phyloP scores from a whole-genome alignment of 73 alveolate genomes.

The Blepharisma japonicum region DNA sequence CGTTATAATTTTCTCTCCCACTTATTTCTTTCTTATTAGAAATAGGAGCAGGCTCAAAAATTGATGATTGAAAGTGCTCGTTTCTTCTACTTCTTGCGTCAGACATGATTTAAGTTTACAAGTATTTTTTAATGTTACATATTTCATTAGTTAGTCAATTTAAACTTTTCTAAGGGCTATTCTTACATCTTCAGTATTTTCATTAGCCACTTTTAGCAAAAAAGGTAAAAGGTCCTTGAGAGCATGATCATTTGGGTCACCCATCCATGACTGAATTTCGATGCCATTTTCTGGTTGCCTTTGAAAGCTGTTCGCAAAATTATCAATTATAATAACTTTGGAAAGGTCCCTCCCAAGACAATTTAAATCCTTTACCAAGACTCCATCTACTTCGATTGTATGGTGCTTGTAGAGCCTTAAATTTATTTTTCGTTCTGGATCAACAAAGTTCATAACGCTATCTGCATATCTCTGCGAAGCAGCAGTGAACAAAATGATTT shows the following conservation, averaged over 20 bases:
- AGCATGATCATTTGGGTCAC: slow-evolving; percentile 51
- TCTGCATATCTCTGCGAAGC: slow-evolving; percentile 60
- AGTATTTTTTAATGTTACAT: no score
- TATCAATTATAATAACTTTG: slow-evolving; percentile 62
- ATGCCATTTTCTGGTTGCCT: slow-evolving; percentile 71
- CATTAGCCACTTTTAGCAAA: not conserved
- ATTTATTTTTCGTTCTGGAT: slow-evolving; percentile 32
- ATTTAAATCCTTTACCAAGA: slow-evolving; percentile 47
- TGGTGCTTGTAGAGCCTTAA: slow-evolving; percentile 47
- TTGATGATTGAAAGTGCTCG: no score
- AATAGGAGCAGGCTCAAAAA: no score
- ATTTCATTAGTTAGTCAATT: no score
- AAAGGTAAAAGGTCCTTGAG: not conserved
- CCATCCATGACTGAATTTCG: slow-evolving; percentile 58
- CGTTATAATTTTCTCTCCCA: no score
- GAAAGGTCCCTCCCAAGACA: slow-evolving; percentile 56
- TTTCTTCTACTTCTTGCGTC: no score
- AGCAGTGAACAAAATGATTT: slow-evolving; percentile 56
- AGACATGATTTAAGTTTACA: no score
- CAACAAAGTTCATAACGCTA: slow-evolving; percentile 45
- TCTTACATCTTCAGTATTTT: no score
- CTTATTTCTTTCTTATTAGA: no score
- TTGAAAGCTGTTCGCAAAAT: slow-evolving; percentile 63
- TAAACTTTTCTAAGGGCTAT: no score
- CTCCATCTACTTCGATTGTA: slow-evolving; percentile 23